phyloP scores from a whole-genome alignment of 2,329 filamentous ascomycete genomes.

The Calonectria crousiana region DNA sequence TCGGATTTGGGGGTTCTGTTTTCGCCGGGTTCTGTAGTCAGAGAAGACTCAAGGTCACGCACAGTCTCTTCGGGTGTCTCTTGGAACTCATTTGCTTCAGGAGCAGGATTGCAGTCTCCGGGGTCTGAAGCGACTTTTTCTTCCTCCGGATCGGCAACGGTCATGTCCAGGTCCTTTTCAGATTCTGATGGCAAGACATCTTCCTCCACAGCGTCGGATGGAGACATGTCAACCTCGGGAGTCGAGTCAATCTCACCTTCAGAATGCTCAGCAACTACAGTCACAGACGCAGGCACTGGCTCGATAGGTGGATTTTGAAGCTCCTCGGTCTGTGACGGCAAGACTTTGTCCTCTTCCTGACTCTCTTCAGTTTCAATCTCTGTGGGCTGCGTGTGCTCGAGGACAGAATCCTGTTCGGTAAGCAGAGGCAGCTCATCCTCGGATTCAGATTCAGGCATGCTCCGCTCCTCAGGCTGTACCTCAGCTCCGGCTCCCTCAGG shows the following conservation, averaged over 20 bases:
- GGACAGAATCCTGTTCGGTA: neutral
- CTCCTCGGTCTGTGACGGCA: neutral
- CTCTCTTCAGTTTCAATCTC: neutral
- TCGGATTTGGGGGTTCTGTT: neutral
- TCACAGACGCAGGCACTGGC: neutral
- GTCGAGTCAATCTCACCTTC: neutral
- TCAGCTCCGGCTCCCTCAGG: neutral
- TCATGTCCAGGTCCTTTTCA: neutral
- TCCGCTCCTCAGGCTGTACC: neutral
- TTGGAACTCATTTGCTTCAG: neutral
- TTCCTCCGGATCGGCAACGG: neutral
- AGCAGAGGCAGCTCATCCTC: neutral
- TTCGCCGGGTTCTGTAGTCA: neutral
- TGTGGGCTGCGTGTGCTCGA: neutral
- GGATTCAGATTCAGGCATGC: neutral
- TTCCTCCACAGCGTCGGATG: neutral
- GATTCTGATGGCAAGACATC: neutral
- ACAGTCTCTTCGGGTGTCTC: neutral
- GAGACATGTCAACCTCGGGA: neutral
- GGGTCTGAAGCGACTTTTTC: neutral
- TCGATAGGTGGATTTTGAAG: neutral
- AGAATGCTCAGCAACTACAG: neutral
- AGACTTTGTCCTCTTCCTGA: neutral
- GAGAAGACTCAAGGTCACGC: neutral
- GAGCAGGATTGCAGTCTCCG: neutral